phyloP scores from a whole-genome alignment of 2,329 filamentous ascomycete species.

The Malbranchea zuffiana region DNA sequence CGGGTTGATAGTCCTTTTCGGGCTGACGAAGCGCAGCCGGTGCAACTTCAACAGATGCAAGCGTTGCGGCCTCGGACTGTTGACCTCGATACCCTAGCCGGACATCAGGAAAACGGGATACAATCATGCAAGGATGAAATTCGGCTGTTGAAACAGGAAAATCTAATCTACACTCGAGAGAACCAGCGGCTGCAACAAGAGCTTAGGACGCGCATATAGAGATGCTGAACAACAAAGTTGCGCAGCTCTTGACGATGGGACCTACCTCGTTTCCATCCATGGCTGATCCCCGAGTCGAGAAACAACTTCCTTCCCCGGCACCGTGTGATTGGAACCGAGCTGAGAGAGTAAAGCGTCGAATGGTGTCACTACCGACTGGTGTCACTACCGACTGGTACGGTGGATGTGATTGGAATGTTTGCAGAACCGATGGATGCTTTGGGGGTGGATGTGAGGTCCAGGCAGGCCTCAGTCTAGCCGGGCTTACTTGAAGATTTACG shows the following conservation, averaged over 20 bases:
- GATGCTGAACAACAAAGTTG: constrained; percentile 18
- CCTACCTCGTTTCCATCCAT: constrained; percentile 4
- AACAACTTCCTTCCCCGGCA: constrained; percentile 12
- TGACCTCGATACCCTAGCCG: constrained; percentile 7
- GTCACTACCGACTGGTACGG: too few species aligned
- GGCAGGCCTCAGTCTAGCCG: too few species aligned
- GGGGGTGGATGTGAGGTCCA: too few species aligned
- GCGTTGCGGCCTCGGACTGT: constrained; percentile 3
- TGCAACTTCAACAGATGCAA: constrained; percentile 5
- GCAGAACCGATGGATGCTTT: too few species aligned
- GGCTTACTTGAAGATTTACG: background rate
- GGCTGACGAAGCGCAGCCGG: background rate
- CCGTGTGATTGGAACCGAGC: constrained; percentile 3
- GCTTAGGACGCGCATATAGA: constrained; percentile 22
- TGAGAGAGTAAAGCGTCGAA: background rate
- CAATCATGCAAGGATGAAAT: constrained; percentile 39
- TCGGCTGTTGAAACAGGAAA: constrained; percentile 40
- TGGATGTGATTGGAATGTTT: too few species aligned
- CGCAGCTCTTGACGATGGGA: constrained; percentile 16
- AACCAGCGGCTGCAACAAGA: constrained; percentile 19
- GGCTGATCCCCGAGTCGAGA: constrained; percentile 4
- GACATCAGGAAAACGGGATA: constrained; percentile 16
- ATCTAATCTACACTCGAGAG: constrained; percentile 36
- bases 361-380: background rate
- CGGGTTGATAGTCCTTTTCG: constrained; percentile 1